Base-by-base conservation (phyloP, 805 yeast species). In the Candida methanosorbosa region DNA sequence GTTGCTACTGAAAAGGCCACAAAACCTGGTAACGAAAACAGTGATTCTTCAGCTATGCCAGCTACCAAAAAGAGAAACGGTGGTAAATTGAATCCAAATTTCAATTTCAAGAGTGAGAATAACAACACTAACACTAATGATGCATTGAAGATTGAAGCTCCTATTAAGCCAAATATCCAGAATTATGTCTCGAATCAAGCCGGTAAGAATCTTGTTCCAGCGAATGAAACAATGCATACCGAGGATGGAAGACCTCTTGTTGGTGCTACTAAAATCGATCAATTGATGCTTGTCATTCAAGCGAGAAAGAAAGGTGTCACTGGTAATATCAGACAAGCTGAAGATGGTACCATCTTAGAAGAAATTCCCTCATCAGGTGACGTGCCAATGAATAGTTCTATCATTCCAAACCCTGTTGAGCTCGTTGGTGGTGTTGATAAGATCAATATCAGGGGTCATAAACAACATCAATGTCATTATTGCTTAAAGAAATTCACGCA, bases 191-290 rank as follows among this genome's bases (percentile, higher is more conserved):
- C n/a, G n/a, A n/a, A n/a, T n/a, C n/a, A n/a, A n/a, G n/a, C n/a
- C n/a, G n/a, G n/a, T n/a, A n/a, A n/a, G n/a, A n/a, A n/a, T n/a
- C n/a, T n/a, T n/a, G n/a, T n/a, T n/a, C 62, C 75, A 7, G 70
- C 68, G 0, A 72, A 66, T 38, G 72, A 68, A 33, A 57, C 65
- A 30, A 59, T 62, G 16, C 64, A 63, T 30, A 50, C 71, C 3
- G 82, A 77, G 30, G 83, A 78, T 44, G 79, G 81, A 2, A 60
- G 83, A 34, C 85, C 87, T 4, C 59, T 80, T 17, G 56, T 85
- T 5, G 95, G 95, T 2, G 86, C 88, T 4, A 88, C 95, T 1
- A 83, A 83, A 50, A 84, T 88, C 19, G 97, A 88, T 58, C 94
- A 81, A 48, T 63, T 88, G 49, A 86, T 88, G 96, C 65, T 88